Evolutionary conservation across 2,329 filamentous ascomycete species (phyloP).

Genomic region (Cryphonectria carpinicola): DNA sequence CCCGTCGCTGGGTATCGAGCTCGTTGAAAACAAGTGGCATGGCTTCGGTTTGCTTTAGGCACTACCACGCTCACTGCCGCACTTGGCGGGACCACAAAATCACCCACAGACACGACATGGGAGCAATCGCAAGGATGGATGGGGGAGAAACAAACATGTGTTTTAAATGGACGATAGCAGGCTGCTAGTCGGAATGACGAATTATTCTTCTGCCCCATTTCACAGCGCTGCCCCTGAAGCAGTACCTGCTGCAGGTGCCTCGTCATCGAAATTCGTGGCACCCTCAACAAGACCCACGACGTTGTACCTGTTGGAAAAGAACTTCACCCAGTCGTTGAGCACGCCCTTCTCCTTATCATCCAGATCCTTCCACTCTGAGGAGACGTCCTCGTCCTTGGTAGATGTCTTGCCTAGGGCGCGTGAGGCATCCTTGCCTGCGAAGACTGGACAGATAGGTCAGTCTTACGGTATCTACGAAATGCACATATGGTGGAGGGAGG

Average conservation of each 20-base stretch:
- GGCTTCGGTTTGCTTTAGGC: no score
- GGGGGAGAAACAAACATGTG: not conserved
- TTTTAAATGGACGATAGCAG: not conserved
- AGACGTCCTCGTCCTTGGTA: constrained; percentile 81
- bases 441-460: constrained; percentile 64
- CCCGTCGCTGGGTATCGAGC: not conserved
- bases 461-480: not conserved
- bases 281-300: constrained; percentile 72
- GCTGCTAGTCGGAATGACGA: not conserved
- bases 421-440: constrained; percentile 95
- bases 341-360: constrained; percentile 83
- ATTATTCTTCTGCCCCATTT: not conserved
- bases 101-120: not conserved
- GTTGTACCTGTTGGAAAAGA: constrained; percentile 97
- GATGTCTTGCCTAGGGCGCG: constrained; percentile 86
- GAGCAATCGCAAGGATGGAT: not conserved
- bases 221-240: constrained; percentile 13
- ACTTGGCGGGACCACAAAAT: not conserved
- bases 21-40: not conserved
- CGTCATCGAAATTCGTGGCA: constrained; percentile 57
- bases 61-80: not conserved
- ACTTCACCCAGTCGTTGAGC: constrained; percentile 90
- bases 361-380: constrained; percentile 81
- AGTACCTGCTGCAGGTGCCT: constrained; percentile 14
- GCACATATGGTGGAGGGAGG: not conserved